These are phyloP conservation scores for Termitomyces sp. DNA, from an alignment of 768 basidiomycete species.

Conservation along the genomic window DNA sequence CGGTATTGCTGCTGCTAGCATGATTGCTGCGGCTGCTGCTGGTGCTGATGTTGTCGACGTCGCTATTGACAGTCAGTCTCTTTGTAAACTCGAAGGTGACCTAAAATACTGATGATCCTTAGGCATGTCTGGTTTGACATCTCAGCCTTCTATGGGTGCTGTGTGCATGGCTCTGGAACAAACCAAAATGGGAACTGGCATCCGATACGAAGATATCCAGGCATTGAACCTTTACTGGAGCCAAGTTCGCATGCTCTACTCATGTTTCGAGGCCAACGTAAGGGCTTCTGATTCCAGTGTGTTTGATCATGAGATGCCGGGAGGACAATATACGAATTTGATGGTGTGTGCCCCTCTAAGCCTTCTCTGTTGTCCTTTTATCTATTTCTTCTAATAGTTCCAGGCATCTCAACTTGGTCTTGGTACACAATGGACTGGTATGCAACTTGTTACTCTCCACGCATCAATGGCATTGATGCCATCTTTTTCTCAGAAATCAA, in stretches of 20 bases:
- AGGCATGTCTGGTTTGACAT: conserved; percentile 99
- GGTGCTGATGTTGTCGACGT: conserved; percentile 98
- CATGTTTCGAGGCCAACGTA: conserved; percentile 98
- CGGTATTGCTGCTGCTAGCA: conserved; percentile 95
- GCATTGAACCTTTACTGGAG: conserved; percentile 98
- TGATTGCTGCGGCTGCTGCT: conserved; percentile 94
- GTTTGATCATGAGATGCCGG: conserved; percentile 99
- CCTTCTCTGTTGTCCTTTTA: conserved; percentile 11
- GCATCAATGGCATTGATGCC: conserved; percentile 6
- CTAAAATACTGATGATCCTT: conserved; percentile 2
- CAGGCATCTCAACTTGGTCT: conserved; percentile 97
- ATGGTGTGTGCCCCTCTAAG: conserved; percentile 48
- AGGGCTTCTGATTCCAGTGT: conserved; percentile 96
- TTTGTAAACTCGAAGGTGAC: not conserved
- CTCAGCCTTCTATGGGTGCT: conserved; percentile 99
- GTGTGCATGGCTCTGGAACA: conserved; percentile 94
- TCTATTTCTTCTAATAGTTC: conserved; percentile 54
- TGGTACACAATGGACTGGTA: conserved; percentile 92
- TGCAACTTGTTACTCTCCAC: conserved; percentile 13
- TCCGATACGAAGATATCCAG: conserved; percentile 95
- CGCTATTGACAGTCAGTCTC: conserved; percentile 87
- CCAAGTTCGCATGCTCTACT: conserved; percentile 91
- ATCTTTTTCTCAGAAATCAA: conserved; percentile 75
- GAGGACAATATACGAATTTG: conserved; percentile 91
- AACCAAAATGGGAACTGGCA: conserved; percentile 89